Base-by-base conservation (phyloP, 805 yeast genomes). In the Metschnikowia aberdeeniae region DNA sequence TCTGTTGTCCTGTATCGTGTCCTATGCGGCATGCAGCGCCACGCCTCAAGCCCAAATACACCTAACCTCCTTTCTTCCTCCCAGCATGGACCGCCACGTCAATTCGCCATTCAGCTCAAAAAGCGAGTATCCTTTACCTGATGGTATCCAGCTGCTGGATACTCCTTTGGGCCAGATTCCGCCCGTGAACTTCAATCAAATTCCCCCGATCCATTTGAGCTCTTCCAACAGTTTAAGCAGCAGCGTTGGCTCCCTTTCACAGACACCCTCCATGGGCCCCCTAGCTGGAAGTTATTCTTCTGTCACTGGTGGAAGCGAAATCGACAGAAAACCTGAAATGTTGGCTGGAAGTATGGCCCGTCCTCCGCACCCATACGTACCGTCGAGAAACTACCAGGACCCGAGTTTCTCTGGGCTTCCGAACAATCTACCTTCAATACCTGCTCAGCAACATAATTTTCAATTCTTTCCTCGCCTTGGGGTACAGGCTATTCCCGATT, bases 401-500 rank as follows among this genome's bases (percentile, higher is more conserved):
- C 34, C 11, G 12, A 22, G 8, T 22, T 22, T 22, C 26, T 7
- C 26, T 22, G 26, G 26, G 26, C 8, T 6, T 22, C 8, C 26
- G 8, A 22, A 22, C 26, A 29, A 28, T 12, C 17, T 13, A 8
- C 40, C 28, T 20, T 30, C 12, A 11, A 19, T 37, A 8, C 13
- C 26, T 19, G 12, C 27, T 3, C 40, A 37, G 34, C 40, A 28
- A 31, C 40, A 28, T 19, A 37, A 28, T 19, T 9, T 33, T 3
- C 40, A 37, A 30, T 37, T 19, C 28, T 37, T 37, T 3, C 34
- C 40, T 19, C 33, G 40, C 32, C 26, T 37, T 26, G 35, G 48
- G 27, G 34, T 43, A 32, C 36, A 32, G 46, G 30, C 40, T 42
- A 7, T 24, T 38, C 17, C 37, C 31, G 43, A 42, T 36, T 27